Conservation (phyloP, 108 stramenopile genomes). For the Fragilaria crotonensis region DNA sequence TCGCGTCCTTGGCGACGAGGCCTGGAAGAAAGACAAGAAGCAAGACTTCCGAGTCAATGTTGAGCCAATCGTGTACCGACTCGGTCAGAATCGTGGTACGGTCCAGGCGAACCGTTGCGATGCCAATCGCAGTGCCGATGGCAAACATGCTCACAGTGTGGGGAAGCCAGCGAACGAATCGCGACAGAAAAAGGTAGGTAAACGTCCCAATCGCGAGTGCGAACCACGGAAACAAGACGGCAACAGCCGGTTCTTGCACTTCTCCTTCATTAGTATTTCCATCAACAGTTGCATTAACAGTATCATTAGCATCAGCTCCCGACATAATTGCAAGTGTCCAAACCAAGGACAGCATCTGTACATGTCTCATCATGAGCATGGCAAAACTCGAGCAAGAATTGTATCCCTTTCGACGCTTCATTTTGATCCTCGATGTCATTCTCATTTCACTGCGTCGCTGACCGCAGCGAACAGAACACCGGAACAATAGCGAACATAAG, state of each 20-base stretch:
- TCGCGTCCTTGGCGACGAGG: slow-evolving; percentile 75
- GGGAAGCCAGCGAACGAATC: slow-evolving; percentile 27
- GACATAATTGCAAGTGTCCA: too few relatives aligned
- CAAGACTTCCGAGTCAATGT: slow-evolving; percentile 64
- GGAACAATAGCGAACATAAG: too few relatives aligned
- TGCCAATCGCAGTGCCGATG: slow-evolving; percentile 55
- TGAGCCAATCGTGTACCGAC: slow-evolving; percentile 44
- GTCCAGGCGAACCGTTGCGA: slow-evolving; percentile 6
- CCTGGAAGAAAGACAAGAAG: slow-evolving; percentile 86
- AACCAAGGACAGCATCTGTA: too few relatives aligned
- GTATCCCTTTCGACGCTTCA: too few relatives aligned
- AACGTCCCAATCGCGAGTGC: slow-evolving; percentile 37
- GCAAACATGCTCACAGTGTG: slow-evolving; percentile 79
- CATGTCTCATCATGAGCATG: too few relatives aligned
- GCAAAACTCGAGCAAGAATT: too few relatives aligned
- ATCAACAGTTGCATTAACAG: too few relatives aligned
- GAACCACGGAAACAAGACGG: slow-evolving; percentile 52
- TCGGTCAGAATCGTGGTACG: slow-evolving; percentile 20
- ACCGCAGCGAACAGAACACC: too few relatives aligned
- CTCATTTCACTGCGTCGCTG: too few relatives aligned
- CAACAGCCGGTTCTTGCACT: slow-evolving; percentile 25
- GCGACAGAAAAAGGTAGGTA: slow-evolving; percentile 35
- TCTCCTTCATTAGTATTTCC: too few relatives aligned
- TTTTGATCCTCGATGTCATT: too few relatives aligned
- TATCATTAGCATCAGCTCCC: too few relatives aligned